Evolutionary conservation across 179 eudicot species (phyloP), one percentile per base, ranked within the genome.

Genomic region (Corrigiola litoralis): DNA sequence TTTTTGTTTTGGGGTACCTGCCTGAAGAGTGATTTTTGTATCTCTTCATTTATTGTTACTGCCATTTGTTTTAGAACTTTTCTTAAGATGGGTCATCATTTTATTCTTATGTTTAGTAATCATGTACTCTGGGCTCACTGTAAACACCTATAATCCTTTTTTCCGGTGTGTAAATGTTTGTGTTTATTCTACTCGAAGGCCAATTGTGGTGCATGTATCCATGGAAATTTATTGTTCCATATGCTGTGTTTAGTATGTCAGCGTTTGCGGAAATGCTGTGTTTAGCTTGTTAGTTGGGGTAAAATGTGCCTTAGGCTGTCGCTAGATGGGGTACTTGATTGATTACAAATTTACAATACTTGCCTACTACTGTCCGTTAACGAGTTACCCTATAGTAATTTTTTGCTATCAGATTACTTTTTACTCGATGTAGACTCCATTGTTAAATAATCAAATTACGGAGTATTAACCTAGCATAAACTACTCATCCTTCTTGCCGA

Each of bases 1-100:
- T 69, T 69, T 34, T 57, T 63, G 66, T 29, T 56, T 61, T 48
- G 46, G 50, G 52, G 51, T 61, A 12, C 33, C 27, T 41, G 18
- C 27, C 73, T 20, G 67, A 61, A 72, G 63, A 66, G 63, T 67
- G 61, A 56, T 54, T 66, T 66, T 53, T 54, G 31, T 56, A 55
- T 66, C 61, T 66, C 70, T 66, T 66, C 31, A 41, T 44, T 67
- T 31, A 46, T 55, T 23, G 32, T 65, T 16, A n/a, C 25, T 52
- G 38, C 8, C 34, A 44, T 55, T 41, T 33, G 65, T 58, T 67
- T 66, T 28, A 66, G 61, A 66, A 37, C 36, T 44, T 31, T n/a
- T 4, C 16, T 59, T 60, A 16, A 60, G 36, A 28, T 60, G 50
- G 32, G 31, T 20, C 28, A 37, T 42, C 65, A 60, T 60, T 60